Evolutionary conservation across 257 asterid genomes (phyloP).

Genomic region (Rehmannia glutinosa): DNA sequence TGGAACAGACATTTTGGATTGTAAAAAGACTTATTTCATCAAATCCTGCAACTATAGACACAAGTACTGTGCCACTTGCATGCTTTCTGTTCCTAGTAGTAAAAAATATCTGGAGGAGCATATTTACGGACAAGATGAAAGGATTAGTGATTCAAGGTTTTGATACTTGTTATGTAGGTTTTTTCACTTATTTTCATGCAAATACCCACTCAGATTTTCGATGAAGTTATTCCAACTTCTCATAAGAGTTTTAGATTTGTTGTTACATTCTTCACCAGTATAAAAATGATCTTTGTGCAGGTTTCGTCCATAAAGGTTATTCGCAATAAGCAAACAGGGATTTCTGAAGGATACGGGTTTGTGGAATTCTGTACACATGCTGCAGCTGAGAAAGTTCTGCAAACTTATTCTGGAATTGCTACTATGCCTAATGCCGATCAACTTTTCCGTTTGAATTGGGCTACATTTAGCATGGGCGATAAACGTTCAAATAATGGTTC

Average conservation of each 20-base stretch:
- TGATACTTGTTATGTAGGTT: no score
- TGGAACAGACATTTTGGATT: no score
- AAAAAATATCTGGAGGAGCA: no score
- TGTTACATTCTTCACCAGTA: background rate
- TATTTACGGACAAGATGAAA: no score
- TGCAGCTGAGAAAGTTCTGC: conserved; percentile 65
- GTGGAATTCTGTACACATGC: conserved; percentile 62
- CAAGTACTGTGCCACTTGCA: no score
- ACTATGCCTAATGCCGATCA: conserved; percentile 68
- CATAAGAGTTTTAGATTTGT: background rate
- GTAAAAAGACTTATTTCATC: no score
- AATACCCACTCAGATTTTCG: no score
- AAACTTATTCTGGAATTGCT: conserved; percentile 37
- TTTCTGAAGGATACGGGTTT: conserved; percentile 71
- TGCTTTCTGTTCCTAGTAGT: no score
- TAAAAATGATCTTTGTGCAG: conserved; percentile 26
- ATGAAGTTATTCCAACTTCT: background rate
- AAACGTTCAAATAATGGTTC: conserved; percentile 58
- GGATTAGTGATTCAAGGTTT: no score
- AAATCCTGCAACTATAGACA: no score
- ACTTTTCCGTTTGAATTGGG: conserved; percentile 75
- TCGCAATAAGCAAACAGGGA: conserved; percentile 70
- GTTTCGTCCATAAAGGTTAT: conserved; percentile 62
- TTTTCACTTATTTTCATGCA: no score
- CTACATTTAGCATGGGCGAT: conserved; percentile 73